Evolutionary conservation across 306 rosid genomes (phyloP), one percentile per base, ranked within the genome.

Genomic region (Quercus mongolica): DNA sequence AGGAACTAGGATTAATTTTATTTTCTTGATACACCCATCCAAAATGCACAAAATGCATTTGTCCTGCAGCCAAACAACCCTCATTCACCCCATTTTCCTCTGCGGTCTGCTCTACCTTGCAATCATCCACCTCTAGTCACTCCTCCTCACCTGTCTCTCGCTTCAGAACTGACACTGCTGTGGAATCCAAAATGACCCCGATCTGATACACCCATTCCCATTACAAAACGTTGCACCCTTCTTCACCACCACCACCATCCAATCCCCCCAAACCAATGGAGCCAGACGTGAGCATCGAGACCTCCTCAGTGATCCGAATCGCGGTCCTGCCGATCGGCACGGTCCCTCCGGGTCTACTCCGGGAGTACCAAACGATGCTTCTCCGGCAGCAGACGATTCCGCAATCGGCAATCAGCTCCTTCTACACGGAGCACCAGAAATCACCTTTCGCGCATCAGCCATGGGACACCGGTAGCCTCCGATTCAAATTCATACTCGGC

Each of bases 401-500:
- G 4, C 99, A 93, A 86, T 91, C 97, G 23, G 91, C 96, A 56
- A 85, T 90, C 44, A 93, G 93, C 78, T 86, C 98, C 56, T 95
- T 95, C 90, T 95, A 95, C 85, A 84, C 99, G 2, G 93, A 91
- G 83, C 99, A 91, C 77, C 99, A 95, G 88, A 95, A 95, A 79
- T 93, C 98, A 0, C 99, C 99, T 0, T 95, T 95, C 77, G 81
- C 97, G 1, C 84, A 89, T 46, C 99, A 95, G 71, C 99, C 99
- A 0, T 95, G 99, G 99, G 94, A 91, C 54, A 83, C 97, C 33
- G 97, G 98, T 2, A 89, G 88, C 75, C 87, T 95, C 73, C 91
- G 96, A 0, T 93, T 93, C 88, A 91, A 91, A 81, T 95, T 93
- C 80, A 85, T 95, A 23, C 90, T 93, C 59, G 98, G 98, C 15